These are phyloP conservation scores for Magnolia kwangsiensis DNA, from an alignment of 164 flowering plant genomes.

Conservation along the genomic window DNA sequence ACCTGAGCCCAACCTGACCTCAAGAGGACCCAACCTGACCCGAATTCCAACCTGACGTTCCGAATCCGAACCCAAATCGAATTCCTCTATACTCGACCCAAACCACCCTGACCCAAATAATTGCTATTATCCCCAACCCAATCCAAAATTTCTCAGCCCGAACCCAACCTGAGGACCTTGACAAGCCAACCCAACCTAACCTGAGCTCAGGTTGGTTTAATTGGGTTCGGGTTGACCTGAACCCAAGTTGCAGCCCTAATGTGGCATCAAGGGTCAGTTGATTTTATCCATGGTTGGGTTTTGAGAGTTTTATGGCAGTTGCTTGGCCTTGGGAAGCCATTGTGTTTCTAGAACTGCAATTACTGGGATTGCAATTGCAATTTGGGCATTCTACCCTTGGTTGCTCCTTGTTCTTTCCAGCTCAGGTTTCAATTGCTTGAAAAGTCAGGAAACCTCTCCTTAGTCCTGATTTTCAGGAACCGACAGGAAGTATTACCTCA, in stretches of 20 bases:
- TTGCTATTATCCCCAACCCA: too few relatives aligned
- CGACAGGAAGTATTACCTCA: neutral
- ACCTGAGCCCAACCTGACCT: too few relatives aligned
- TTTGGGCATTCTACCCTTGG: neutral
- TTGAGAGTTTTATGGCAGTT: neutral
- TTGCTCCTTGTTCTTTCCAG: neutral
- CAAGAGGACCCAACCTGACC: too few relatives aligned
- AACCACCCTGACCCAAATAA: too few relatives aligned
- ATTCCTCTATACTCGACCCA: too few relatives aligned
- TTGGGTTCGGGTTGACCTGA: too few relatives aligned
- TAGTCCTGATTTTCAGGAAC: neutral
- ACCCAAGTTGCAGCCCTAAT: neutral
- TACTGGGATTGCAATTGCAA: neutral
- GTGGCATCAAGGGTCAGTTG: neutral
- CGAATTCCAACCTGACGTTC: too few relatives aligned
- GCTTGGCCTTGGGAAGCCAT: neutral
- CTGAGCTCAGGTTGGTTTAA: too few relatives aligned
- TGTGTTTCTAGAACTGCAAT: neutral
- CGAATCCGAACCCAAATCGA: too few relatives aligned
- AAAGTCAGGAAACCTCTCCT: neutral
- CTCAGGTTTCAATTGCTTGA: neutral
- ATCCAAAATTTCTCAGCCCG: too few relatives aligned
- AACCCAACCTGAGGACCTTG: too few relatives aligned
- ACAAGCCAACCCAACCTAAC: too few relatives aligned
- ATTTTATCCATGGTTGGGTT: neutral